A percentile compares a stretch with the other conserved stretches of the same genome.
phyloP scores from a whole-genome alignment of 768 basidiomycete genomes.

The Lactarius hengduanensis region DNA sequence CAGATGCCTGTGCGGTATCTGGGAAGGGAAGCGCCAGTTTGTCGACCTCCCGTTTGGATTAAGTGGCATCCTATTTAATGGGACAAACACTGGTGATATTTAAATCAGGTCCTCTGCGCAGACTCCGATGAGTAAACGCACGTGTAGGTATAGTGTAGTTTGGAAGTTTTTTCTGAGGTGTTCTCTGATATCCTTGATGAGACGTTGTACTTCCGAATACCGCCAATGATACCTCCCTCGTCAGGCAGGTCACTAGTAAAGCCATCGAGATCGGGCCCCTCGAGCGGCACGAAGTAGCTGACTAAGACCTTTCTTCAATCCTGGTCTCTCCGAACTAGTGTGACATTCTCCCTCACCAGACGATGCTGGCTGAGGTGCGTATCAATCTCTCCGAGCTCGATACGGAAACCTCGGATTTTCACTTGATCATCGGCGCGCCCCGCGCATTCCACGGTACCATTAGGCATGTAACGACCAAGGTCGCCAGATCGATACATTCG shows the following conservation, averaged over 20 bases:
- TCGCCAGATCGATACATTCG: constrained; percentile 98
- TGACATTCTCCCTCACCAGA: constrained; percentile 95
- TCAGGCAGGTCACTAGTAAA: constrained; percentile 65
- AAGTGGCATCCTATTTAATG: constrained; percentile 91
- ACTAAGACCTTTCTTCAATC: constrained; percentile 98
- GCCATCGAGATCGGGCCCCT: constrained; percentile 60
- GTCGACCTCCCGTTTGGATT: constrained; percentile 99
- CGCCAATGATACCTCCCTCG: constrained; percentile 58
- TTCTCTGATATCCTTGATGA: constrained; percentile 93
- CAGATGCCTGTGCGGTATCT: constrained; percentile 74
- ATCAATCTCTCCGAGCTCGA: constrained; percentile 97
- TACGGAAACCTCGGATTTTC: constrained; percentile 98
- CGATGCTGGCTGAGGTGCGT: constrained; percentile 93
- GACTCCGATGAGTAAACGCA: constrained; percentile 42
- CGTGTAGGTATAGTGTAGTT: constrained; percentile 90
- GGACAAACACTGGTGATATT: constrained; percentile 77
- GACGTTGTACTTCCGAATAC: constrained; percentile 77
- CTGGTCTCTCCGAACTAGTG: constrained; percentile 93
- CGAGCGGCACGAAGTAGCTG: constrained; percentile 93
- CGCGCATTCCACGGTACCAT: constrained; percentile 93
- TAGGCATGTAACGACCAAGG: constrained; percentile 88
- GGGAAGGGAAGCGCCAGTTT: constrained; percentile 98
- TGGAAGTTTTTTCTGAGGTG: constrained; percentile 94
- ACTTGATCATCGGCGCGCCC: constrained; percentile 98
- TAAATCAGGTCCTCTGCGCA: constrained; percentile 15